Evolutionary conservation across 345 rosid genomes (phyloP), one percentile per base, ranked within the genome.

Genomic region (Noccaea bulbosa): DNA sequence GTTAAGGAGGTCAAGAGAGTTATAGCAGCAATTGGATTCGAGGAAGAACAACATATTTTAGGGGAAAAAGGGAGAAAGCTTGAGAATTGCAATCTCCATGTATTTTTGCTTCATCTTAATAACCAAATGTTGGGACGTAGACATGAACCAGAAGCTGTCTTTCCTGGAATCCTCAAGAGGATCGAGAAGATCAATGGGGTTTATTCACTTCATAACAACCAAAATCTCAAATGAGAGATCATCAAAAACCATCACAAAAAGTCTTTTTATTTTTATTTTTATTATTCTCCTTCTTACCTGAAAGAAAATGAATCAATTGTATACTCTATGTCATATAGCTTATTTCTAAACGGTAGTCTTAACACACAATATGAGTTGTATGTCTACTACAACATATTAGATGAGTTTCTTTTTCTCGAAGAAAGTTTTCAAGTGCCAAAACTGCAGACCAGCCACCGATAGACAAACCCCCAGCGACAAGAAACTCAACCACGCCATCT

Each of bases 391-490:
- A 27, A 27, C 30, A 27, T 27, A 27, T 65, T 65, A 74, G 30
- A 74, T 74, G 14, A 74, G 61, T 40, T 74, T 74, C 68, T 57
- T 74, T 24, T 74, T 67, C 68, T 59, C 38, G 1, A 76, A 76
- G 61, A 76, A 76, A 17, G 47, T 11, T 62, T 70, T 76, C 54
- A 76, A 62, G 32, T 70, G 71, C 71, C 75, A 76, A 0, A 62
- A 45, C 0, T 75, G 78, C 6, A 75, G n/a, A 37, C 70, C 70
- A 75, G 75, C 69, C 14, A 75, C 79, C 0, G 70, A 69, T 38
- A 76, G 66, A 56, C 71, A 70, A 62, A 75, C 17, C 0, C 43
- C 64, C 5, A 75, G 51, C 7, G 79, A 75, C 45, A 35, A 3
- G 1, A 75, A 47, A 46, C 57, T 47, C 5, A 62, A 45, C 75